Evolutionary conservation across 139 green algal species (phyloP).

Genomic region (Chlamydomonas incerta): DNA sequence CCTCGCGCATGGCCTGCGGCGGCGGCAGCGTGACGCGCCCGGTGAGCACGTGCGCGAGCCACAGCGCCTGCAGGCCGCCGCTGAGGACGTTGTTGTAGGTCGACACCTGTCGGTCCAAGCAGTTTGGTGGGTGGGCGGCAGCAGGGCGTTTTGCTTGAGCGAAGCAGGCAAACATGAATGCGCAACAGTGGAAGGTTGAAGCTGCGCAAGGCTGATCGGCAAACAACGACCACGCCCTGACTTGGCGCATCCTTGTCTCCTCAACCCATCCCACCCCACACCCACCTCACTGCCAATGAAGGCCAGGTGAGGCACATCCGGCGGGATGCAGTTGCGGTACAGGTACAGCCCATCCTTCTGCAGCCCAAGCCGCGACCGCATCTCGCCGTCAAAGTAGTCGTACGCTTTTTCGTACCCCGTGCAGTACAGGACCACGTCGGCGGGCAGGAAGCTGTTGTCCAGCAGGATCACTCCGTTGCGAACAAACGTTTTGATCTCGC

Average conservation of each 20-base stretch:
- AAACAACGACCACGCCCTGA: too few relatives aligned
- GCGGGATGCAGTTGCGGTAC: constrained; percentile 45
- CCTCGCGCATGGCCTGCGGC: constrained; percentile 7
- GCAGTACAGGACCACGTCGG: constrained; percentile 48
- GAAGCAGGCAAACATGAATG: too few relatives aligned
- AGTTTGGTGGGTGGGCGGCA: too few relatives aligned
- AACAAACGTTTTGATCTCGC: constrained; percentile 26
- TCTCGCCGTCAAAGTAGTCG: constrained; percentile 30
- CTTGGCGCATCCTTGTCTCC: too few relatives aligned
- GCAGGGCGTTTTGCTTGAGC: too few relatives aligned
- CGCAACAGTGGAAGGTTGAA: too few relatives aligned
- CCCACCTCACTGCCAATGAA: constrained; percentile 44
- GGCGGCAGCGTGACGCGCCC: neutral
- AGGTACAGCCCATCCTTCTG: constrained; percentile 56
- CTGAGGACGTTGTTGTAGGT: constrained; percentile 43
- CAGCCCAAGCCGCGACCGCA: constrained; percentile 32
- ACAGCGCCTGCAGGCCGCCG: constrained; percentile 23
- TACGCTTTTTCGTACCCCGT: constrained; percentile 43
- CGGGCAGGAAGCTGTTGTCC: neutral
- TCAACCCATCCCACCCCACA: too few relatives aligned
- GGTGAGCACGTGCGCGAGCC: constrained; percentile 7
- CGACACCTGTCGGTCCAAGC: too few relatives aligned
- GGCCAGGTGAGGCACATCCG: constrained; percentile 12
- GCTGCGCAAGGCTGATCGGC: too few relatives aligned
- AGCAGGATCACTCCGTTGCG: constrained; percentile 24